phyloP scores from a whole-genome alignment of 768 basidiomycete species.

The Hortiboletus flavorubellus region DNA sequence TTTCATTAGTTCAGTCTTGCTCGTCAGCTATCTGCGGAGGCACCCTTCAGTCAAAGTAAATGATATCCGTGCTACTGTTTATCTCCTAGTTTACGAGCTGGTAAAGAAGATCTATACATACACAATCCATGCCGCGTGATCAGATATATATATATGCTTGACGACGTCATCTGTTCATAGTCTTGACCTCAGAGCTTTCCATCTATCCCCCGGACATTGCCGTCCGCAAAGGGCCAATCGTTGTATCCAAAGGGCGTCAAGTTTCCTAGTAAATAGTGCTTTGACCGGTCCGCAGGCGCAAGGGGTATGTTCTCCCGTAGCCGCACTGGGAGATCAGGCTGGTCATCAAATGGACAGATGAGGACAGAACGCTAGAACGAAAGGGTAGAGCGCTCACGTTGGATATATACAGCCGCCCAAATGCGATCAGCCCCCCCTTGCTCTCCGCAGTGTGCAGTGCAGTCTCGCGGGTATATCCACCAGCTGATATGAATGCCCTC shows the following conservation, averaged over 20 bases:
- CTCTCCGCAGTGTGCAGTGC: background rate
- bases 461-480: background rate
- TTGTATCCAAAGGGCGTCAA: slow-evolving; percentile 3
- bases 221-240: slow-evolving; percentile 14
- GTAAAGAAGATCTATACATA: no score
- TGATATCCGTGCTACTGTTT: no score
- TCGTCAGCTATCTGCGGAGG: no score
- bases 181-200: background rate
- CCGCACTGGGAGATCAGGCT: slow-evolving; percentile 28
- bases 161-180: no score
- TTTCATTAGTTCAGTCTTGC: no score
- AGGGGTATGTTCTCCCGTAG: slow-evolving; percentile 15
- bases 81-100: no score
- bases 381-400: background rate
- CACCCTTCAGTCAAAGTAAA: no score
- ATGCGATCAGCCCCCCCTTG: background rate
- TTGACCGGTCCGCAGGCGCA: slow-evolving; percentile 15
- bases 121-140: no score
- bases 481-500: background rate
- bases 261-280: slow-evolving; percentile 26
- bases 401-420: slow-evolving; percentile 1
- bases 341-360: background rate
- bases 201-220: background rate
- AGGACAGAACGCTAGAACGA: background rate
- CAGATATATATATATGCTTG: no score